Conservation (phyloP, 805 yeast genomes). For the Candida silvicultrix region DNA sequence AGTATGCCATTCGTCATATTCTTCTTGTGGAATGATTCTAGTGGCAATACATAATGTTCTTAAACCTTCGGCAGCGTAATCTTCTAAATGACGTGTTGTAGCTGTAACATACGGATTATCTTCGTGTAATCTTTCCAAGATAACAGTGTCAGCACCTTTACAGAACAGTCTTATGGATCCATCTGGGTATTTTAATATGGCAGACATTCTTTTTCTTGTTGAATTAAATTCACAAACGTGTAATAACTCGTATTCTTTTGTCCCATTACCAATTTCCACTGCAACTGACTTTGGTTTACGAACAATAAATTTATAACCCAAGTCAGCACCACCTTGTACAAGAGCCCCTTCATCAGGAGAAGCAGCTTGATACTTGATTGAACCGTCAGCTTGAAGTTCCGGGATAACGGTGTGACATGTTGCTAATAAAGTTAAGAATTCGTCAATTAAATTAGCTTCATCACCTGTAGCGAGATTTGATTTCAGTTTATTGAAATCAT, state of each 20-base stretch:
- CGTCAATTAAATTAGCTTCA: slow-evolving; percentile 51
- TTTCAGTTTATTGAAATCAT: slow-evolving; percentile 60
- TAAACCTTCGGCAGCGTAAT: slow-evolving; percentile 93
- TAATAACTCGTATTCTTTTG: slow-evolving; percentile 65
- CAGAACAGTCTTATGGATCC: slow-evolving; percentile 83
- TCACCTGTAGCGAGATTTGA: slow-evolving; percentile 39
- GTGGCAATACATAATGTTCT: slow-evolving; percentile 92
- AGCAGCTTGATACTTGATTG: slow-evolving; percentile 93
- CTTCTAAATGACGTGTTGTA: slow-evolving; percentile 84
- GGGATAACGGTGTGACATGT: slow-evolving; percentile 98
- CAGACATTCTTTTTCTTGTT: slow-evolving; percentile 96
- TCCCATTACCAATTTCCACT: slow-evolving; percentile 44
- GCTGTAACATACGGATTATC: slow-evolving; percentile 77
- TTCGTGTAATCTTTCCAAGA: slow-evolving; percentile 71
- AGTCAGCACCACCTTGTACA: slow-evolving; percentile 89
- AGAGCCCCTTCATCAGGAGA: slow-evolving; percentile 99
- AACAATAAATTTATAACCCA: slow-evolving; percentile 79
- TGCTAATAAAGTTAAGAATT: slow-evolving; percentile 77
- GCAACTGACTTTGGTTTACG: slow-evolving; percentile 83
- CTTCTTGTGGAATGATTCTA: slow-evolving; percentile 71
- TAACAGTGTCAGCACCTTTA: slow-evolving; percentile 98
- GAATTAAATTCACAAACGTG: slow-evolving; percentile 96
- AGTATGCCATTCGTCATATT: slow-evolving; percentile 64
- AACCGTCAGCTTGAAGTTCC: slow-evolving; percentile 57
- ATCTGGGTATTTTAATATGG: slow-evolving; percentile 90